Conservation (phyloP, 345 rosid genomes). For the Carallia pectinifolia region DNA sequence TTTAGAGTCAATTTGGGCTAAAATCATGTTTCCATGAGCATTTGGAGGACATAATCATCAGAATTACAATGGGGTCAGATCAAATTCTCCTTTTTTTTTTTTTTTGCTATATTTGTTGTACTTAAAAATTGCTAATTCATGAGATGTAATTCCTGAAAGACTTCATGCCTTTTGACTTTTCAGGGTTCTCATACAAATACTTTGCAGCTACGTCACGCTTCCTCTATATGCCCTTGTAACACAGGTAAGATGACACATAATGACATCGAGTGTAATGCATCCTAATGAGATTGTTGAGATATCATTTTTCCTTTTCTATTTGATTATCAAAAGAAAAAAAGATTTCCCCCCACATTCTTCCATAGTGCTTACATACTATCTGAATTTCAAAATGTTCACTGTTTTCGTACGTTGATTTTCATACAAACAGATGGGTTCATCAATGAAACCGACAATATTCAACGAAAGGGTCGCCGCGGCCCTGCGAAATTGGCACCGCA, state of each 20-base stretch:
- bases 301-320: too few species aligned
- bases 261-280: too few species aligned
- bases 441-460: conserved; percentile 41
- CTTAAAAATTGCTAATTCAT: too few species aligned
- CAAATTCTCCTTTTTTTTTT: background rate
- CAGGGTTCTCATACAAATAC: conserved; percentile 4
- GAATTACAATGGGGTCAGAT: conserved; percentile 9
- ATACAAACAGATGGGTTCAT: conserved; percentile 36
- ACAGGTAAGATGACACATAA: conserved; percentile 2
- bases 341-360: too few species aligned
- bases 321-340: too few species aligned
- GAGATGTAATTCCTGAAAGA: background rate
- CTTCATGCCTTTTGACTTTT: background rate
- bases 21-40: conserved; percentile 1
- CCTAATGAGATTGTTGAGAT: too few species aligned
- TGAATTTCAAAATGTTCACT: background rate
- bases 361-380: too few species aligned
- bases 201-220: conserved; percentile 19
- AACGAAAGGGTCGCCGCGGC: conserved; percentile 41
- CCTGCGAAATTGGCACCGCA: conserved; percentile 35
- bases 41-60: background rate
- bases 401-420: background rate
- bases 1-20: conserved; percentile 1
- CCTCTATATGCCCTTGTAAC: conserved; percentile 14
- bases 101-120: background rate